Evolutionary conservation across 2,329 filamentous ascomycete genomes (phyloP).

Genomic region (Ceratocystis colombiana): DNA sequence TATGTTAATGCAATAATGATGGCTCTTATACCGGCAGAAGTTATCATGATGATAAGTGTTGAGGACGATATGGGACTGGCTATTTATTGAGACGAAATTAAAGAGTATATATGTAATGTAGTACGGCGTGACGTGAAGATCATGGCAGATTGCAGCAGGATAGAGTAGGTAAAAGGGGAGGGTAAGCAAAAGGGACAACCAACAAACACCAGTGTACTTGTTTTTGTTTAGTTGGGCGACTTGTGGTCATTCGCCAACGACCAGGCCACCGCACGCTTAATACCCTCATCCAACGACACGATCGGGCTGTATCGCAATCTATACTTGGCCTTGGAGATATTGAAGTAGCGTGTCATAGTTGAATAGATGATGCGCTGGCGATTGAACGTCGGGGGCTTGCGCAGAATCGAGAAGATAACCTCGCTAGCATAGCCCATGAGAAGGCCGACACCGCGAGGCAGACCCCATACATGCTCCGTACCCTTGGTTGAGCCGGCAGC

Average conservation of each 20-base stretch:
- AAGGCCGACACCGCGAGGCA: slow-evolving; percentile 44
- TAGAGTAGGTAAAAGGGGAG: not conserved
- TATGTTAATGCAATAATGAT: too few relatives aligned
- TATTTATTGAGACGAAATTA: too few relatives aligned
- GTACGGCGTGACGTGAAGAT: not conserved
- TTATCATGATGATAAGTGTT: not conserved
- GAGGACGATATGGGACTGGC: not conserved
- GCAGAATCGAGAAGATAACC: slow-evolving; percentile 40
- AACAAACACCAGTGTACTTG: not conserved
- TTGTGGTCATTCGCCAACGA: slow-evolving; percentile 38
- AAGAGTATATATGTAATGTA: not conserved
- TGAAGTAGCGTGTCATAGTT: slow-evolving; percentile 68
- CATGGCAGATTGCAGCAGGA: not conserved
- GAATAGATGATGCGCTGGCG: slow-evolving; percentile 54
- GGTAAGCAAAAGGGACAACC: not conserved
- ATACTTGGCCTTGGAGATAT: slow-evolving; percentile 62
- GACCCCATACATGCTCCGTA: slow-evolving; percentile 45
- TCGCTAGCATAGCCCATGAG: slow-evolving; percentile 46
- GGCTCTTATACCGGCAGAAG: not conserved
- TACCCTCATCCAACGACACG: slow-evolving; percentile 55
- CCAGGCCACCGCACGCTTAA: slow-evolving; percentile 45
- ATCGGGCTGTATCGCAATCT: slow-evolving; percentile 60
- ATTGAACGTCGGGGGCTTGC: slow-evolving; percentile 48
- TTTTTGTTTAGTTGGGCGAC: slow-evolving; percentile 19
- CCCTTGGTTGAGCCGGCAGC: slow-evolving; percentile 46